These are phyloP conservation scores for Eudorina sp. DNA, from an alignment of 139 green algal species.

Conservation along the genomic window DNA sequence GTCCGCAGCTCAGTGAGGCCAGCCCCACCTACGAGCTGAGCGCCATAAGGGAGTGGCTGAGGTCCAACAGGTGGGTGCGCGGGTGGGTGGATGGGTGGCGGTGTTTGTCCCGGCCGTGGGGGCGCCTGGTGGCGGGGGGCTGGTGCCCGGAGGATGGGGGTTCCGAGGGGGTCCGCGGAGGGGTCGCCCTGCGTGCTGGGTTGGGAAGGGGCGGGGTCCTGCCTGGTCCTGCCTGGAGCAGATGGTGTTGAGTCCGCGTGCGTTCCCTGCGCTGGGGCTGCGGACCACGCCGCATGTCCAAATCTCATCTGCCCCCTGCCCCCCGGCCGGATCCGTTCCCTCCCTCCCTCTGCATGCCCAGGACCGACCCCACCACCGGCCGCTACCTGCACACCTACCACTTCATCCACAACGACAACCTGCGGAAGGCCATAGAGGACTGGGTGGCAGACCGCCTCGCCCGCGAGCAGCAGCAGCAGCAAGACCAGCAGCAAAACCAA, in stretches of 20 bases:
- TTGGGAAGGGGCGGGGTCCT: too few relatives aligned
- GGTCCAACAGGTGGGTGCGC: constrained; percentile 38
- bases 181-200: too few relatives aligned
- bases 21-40: constrained; percentile 42
- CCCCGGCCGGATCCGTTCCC: too few relatives aligned
- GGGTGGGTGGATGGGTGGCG: neutral
- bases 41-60: constrained; percentile 40
- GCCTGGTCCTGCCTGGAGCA: too few relatives aligned
- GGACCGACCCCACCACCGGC: constrained; percentile 44
- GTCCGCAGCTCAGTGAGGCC: constrained; percentile 40
- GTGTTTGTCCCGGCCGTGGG: too few relatives aligned
- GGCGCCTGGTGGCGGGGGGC: neutral
- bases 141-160: neutral
- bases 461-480: neutral
- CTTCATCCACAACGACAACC: constrained; percentile 52
- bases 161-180: too few relatives aligned
- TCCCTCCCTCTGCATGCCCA: too few relatives aligned
- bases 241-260: too few relatives aligned
- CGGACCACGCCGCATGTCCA: too few relatives aligned
- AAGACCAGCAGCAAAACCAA: neutral
- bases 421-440: constrained; percentile 47
- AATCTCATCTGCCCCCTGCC: too few relatives aligned
- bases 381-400: constrained; percentile 37
- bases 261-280: too few relatives aligned
- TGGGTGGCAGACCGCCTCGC: constrained; percentile 2